Percentiles rank a stretch among this genome's conserved stretches.
Conservation (phyloP, 2,329 filamentous ascomycete species). For the Alternaria arborescens region DNA sequence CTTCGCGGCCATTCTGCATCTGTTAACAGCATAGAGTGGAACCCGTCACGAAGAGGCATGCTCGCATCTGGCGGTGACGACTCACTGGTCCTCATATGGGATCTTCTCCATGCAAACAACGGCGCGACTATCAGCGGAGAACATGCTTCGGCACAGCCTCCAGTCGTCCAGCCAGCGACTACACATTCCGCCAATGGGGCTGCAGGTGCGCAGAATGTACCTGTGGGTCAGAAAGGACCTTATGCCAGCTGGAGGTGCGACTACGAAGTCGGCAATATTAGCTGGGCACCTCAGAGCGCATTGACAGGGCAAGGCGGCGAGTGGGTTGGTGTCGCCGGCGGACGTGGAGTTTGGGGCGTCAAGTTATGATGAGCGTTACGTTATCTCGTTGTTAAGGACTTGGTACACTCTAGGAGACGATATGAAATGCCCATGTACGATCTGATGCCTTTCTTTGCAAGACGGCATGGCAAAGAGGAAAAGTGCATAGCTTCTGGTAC, state of each 20-base stretch:
- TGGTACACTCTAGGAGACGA: not conserved
- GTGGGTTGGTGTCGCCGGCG: slow-evolving; percentile 84
- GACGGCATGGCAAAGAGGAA: not conserved
- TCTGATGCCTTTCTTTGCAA: not conserved
- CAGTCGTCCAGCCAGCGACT: slow-evolving; percentile 31
- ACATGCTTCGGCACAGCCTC: slow-evolving; percentile 39
- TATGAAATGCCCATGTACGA: not conserved
- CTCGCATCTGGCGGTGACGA: slow-evolving; percentile 93
- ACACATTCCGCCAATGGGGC: slow-evolving; percentile 41
- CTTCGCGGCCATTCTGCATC: slow-evolving; percentile 85
- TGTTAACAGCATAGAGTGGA: slow-evolving; percentile 97
- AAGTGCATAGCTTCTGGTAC: not conserved
- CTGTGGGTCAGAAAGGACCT: slow-evolving; percentile 67
- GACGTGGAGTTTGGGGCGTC: slow-evolving; percentile 82
- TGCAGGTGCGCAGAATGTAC: slow-evolving; percentile 47
- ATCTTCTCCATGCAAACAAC: slow-evolving; percentile 76
- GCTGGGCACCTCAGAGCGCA: slow-evolving; percentile 79
- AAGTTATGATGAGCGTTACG: slow-evolving; percentile 52
- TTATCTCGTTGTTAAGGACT: not conserved
- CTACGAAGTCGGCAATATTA: slow-evolving; percentile 85
- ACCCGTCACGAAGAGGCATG: slow-evolving; percentile 82
- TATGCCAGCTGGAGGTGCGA: slow-evolving; percentile 84
- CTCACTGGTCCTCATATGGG: slow-evolving; percentile 91
- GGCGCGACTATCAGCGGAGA: slow-evolving; percentile 59
- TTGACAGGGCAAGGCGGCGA: slow-evolving; percentile 75